phyloP scores from a whole-genome alignment of 116 monocot genomes.

The Phalaenopsis hybrid region DNA sequence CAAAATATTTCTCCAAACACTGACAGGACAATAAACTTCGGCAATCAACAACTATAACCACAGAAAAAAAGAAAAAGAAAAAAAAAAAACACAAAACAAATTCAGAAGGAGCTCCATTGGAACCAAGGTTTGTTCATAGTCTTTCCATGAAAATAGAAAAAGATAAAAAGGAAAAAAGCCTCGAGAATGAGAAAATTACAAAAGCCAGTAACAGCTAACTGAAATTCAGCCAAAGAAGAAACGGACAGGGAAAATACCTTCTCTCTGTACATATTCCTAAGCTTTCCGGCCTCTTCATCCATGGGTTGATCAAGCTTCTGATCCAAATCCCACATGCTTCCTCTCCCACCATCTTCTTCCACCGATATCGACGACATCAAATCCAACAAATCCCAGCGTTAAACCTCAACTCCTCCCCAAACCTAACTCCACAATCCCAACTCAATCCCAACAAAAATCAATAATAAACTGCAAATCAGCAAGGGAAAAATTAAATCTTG shows the following conservation, averaged over 20 bases:
- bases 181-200: too few relatives aligned
- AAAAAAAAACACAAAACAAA: too few relatives aligned
- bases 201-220: neutral
- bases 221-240: constrained; percentile 1
- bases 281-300: constrained; percentile 82
- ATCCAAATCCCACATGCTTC: constrained; percentile 80
- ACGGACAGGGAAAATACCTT: constrained; percentile 35
- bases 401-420: neutral
- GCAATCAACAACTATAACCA: too few relatives aligned
- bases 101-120: too few relatives aligned
- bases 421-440: neutral
- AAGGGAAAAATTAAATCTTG: neutral
- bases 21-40: neutral
- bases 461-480: neutral
- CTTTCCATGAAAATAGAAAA: too few relatives aligned
- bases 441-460: neutral
- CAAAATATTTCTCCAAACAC: neutral
- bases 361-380: constrained; percentile 36
- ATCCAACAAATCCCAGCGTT: neutral
- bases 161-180: too few relatives aligned
- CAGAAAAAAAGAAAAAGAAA: too few relatives aligned
- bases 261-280: constrained; percentile 68
- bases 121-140: too few relatives aligned
- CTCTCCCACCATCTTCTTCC: constrained; percentile 30
- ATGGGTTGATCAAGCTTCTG: constrained; percentile 88